phyloP scores from a whole-genome alignment of 2,329 filamentous ascomycete species.

The Alternaria infectoria region DNA sequence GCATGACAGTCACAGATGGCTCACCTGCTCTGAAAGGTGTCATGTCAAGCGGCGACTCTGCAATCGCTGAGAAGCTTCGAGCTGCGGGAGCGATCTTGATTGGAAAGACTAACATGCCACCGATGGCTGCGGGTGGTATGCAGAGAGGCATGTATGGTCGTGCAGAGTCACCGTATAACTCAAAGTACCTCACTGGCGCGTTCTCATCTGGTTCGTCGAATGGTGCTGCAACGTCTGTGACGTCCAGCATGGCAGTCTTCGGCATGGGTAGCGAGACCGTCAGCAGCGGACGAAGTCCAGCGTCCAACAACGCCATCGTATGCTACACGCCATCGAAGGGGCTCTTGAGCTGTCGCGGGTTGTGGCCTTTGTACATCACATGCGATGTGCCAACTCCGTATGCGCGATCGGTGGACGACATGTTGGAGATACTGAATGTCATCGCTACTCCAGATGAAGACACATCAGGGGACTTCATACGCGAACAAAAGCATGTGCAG shows the following conservation, averaged over 20 bases:
- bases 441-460: slow-evolving; percentile 54
- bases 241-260: slow-evolving; percentile 60
- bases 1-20: slow-evolving; percentile 61
- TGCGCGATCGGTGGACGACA: slow-evolving; percentile 58
- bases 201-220: slow-evolving; percentile 66
- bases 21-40: slow-evolving; percentile 62
- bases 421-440: slow-evolving; percentile 58
- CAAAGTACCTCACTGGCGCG: slow-evolving; percentile 59
- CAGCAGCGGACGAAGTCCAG: slow-evolving; percentile 62
- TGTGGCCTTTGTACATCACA: slow-evolving; percentile 63
- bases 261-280: slow-evolving; percentile 64
- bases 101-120: slow-evolving; percentile 66
- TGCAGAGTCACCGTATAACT: slow-evolving; percentile 64
- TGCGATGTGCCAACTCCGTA: slow-evolving; percentile 64
- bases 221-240: slow-evolving; percentile 59
- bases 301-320: slow-evolving; percentile 63
- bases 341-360: slow-evolving; percentile 58
- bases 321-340: slow-evolving; percentile 64
- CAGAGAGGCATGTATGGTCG: slow-evolving; percentile 63
- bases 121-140: slow-evolving; percentile 66
- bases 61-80: slow-evolving; percentile 56
- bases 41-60: slow-evolving; percentile 60
- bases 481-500: slow-evolving; percentile 56
- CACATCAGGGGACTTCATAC: slow-evolving; percentile 60
- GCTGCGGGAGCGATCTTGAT: slow-evolving; percentile 59